Base-by-base conservation (phyloP, 2,329 filamentous ascomycete genomes). In the Sclerotinia subarctica region DNA sequence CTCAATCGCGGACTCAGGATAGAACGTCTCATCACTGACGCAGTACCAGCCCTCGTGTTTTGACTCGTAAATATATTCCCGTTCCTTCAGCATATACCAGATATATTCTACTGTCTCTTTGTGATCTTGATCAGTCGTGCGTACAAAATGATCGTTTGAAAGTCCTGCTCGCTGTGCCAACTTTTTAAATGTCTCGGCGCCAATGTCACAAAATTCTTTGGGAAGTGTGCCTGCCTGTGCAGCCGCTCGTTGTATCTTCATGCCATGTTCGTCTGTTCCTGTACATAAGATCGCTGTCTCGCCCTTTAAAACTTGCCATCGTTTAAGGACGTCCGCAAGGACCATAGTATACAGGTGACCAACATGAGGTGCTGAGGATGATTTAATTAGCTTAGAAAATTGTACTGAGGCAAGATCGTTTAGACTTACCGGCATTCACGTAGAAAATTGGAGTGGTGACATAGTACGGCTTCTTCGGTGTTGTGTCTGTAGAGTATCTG, bases 391-490 rank as follows among this genome's bases (percentile, higher is more conserved):
- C 77, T 57, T 17, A 59, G 29, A 35, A 24, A 38, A 46, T 24
- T 51, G n/a, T 1, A 56, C 32, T 35, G 71, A 24, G 70, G 68
- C 26, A 58, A 38, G 21, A 15, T 46, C 19, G 6, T 46, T n/a
- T 35, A 63, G 24, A 44, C 59, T 49, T 81, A 94, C 92, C 88
- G 67, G 94, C 92, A 85, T 99, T 99, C 81, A 99, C 95, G 80
- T 99, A 99, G 82, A 98, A 99, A 69, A 99, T 99, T 2, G 95
- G 95, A 11, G 93, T 96, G 6, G 95, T 98, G 75, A 97, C 84
- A 82, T 98, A 99, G 82, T 90, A 97, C 11, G 94, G 93, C 81
- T 98, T 98, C 70, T 81, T 78, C 3, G 60, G 13, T n/a, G 57
- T 54, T 19, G 47, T 59, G 1, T 72, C 69, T 51, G 68, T 74